Percentiles rank a stretch among this genome's conserved stretches.
phyloP scores from a whole-genome alignment of 768 basidiomycete genomes.

The Grammothele lineata region DNA sequence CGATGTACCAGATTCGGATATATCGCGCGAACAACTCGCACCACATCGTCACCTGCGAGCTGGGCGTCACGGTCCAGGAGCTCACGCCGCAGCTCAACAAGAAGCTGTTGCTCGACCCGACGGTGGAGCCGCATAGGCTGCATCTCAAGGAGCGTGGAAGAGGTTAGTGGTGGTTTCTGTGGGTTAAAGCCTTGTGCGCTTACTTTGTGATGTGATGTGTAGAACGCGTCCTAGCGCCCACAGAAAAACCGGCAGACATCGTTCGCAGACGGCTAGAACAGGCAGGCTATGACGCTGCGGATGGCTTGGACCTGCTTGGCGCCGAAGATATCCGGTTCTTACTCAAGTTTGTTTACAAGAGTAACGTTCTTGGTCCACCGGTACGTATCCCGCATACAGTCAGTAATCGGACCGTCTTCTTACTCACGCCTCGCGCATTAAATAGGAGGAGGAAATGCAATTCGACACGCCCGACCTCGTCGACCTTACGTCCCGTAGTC shows the following conservation, averaged over 20 bases:
- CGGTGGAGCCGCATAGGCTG: conserved; percentile 57
- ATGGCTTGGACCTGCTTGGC: conserved; percentile 73
- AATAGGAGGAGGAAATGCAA: conserved; percentile 72
- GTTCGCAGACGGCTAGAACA: conserved; percentile 81
- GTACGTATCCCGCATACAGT: conserved; percentile 38
- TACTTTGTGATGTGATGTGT: background rate
- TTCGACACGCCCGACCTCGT: conserved; percentile 73
- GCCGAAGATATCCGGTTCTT: conserved; percentile 80
- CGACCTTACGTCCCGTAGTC: conserved; percentile 74
- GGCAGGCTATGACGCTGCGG: conserved; percentile 81
- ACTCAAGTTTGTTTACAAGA: conserved; percentile 87
- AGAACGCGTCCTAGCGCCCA: conserved; percentile 82
- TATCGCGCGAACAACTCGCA: conserved; percentile 71
- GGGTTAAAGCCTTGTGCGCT: background rate
- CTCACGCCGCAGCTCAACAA: conserved; percentile 58
- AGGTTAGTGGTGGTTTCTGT: conserved; percentile 46
- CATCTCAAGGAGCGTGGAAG: conserved; percentile 75
- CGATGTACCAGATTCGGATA: conserved; percentile 62
- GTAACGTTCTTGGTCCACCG: conserved; percentile 57
- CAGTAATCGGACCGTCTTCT: conserved; percentile 2
- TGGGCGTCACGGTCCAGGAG: conserved; percentile 64
- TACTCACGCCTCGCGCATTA: background rate
- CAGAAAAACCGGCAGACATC: conserved; percentile 82
- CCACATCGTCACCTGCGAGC: conserved; percentile 61
- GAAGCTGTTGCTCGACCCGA: conserved; percentile 47